A percentile compares a stretch with the other conserved stretches of the same genome.
Conservation (phyloP, 2,329 filamentous ascomycete species). For the Paradendryphiella salina region DNA sequence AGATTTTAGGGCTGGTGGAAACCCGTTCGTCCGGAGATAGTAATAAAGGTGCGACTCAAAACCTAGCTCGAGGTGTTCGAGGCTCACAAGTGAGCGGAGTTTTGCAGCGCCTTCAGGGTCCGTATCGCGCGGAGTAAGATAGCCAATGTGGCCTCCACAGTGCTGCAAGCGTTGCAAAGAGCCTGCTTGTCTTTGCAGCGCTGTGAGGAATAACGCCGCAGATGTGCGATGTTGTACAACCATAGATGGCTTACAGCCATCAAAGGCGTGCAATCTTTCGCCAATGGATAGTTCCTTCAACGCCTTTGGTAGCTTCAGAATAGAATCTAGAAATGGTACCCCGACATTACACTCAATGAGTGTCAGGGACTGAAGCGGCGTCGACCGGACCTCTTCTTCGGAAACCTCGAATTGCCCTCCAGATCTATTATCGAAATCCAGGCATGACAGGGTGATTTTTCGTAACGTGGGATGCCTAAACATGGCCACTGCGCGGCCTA, state of each 20-base stretch:
- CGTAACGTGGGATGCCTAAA: slow-evolving; percentile 42
- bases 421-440: slow-evolving; percentile 34
- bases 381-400: slow-evolving; percentile 27
- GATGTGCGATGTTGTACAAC: slow-evolving; percentile 25
- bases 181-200: slow-evolving; percentile 36
- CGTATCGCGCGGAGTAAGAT: slow-evolving; percentile 13
- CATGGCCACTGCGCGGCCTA: slow-evolving; percentile 33
- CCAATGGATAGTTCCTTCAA: slow-evolving; percentile 40
- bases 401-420: slow-evolving; percentile 15
- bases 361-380: slow-evolving; percentile 36
- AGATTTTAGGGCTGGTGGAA: slow-evolving; percentile 29
- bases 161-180: slow-evolving; percentile 39
- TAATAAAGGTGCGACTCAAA: slow-evolving; percentile 34
- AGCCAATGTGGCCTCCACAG: slow-evolving; percentile 27
- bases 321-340: slow-evolving; percentile 30
- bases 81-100: slow-evolving; percentile 29
- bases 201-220: slow-evolving; percentile 31
- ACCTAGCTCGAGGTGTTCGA: slow-evolving; percentile 37
- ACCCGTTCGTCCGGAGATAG: slow-evolving; percentile 30
- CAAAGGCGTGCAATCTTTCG: slow-evolving; percentile 39
- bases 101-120: slow-evolving; percentile 23
- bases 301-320: slow-evolving; percentile 40
- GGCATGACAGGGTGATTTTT: slow-evolving; percentile 40
- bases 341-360: slow-evolving; percentile 46
- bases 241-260: slow-evolving; percentile 25